A percentile compares a stretch with the other conserved stretches of the same genome.
phyloP scores from a whole-genome alignment of 495 filamentous ascomycete species.

The Coniosporium apollinis region DNA sequence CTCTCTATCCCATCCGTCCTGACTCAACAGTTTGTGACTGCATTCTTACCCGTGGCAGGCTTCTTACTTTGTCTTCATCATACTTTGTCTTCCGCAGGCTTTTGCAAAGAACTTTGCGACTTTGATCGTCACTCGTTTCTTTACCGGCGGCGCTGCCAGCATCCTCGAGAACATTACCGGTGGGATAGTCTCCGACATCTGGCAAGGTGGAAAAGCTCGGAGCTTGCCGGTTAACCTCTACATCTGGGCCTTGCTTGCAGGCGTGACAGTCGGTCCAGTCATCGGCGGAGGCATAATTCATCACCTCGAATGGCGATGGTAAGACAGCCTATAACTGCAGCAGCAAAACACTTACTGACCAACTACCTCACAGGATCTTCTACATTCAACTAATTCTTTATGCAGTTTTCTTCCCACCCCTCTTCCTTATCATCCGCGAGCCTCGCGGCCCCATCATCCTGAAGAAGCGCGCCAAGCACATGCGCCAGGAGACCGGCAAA shows the following conservation, averaged over 20 bases:
- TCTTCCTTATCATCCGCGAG: constrained; percentile 27
- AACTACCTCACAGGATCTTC: constrained; percentile 24
- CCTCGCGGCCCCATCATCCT: constrained; percentile 29
- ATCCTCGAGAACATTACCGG: constrained; percentile 30
- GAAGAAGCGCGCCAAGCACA: constrained; percentile 16
- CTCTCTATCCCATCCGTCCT: neutral
- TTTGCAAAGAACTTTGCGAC: constrained; percentile 34
- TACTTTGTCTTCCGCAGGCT: constrained; percentile 31
- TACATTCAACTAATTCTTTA: constrained; percentile 33
- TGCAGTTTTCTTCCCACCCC: constrained; percentile 23
- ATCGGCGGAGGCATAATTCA: constrained; percentile 28
- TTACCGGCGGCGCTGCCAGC: constrained; percentile 30
- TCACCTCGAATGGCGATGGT: constrained; percentile 29
- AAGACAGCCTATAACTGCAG: constrained; percentile 2
- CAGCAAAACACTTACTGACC: neutral
- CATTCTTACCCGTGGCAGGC: constrained; percentile 1
- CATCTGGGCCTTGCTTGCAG: constrained; percentile 26
- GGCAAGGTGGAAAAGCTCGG: constrained; percentile 23
- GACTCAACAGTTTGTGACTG: neutral
- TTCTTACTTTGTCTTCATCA: constrained; percentile 28
- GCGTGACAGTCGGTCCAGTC: constrained; percentile 32
- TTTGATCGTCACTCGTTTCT: constrained; percentile 29
- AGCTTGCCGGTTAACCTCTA: constrained; percentile 33
- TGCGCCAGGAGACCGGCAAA: constrained; percentile 19
- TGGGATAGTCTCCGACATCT: constrained; percentile 33